Conservation (phyloP, 2,329 filamentous ascomycete species). For the Cordyceps cateniannulata region DNA sequence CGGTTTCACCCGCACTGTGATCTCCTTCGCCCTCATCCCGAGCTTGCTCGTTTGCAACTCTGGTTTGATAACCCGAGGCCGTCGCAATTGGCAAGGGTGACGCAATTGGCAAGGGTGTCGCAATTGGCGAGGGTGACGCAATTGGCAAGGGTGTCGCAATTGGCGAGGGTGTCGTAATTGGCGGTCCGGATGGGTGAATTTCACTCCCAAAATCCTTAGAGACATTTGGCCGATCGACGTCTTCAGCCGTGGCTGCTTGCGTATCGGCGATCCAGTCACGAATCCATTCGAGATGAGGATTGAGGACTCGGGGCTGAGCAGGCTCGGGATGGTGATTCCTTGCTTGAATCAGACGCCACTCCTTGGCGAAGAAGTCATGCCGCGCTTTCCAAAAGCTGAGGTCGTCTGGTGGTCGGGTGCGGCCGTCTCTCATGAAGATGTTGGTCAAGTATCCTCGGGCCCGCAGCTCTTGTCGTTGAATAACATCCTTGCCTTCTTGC, state of each 20-base stretch:
- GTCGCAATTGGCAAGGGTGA: neutral
- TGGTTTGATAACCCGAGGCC: too few relatives aligned
- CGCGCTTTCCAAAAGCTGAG: neutral
- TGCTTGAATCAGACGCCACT: neutral
- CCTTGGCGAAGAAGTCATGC: neutral
- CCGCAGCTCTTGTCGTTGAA: neutral
- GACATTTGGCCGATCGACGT: neutral
- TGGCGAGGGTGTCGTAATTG: neutral
- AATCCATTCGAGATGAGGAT: neutral
- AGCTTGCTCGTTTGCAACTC: too few relatives aligned
- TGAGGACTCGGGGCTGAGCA: neutral
- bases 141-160: too few relatives aligned
- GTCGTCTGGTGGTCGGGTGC: neutral
- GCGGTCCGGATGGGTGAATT: neutral
- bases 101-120: too few relatives aligned
- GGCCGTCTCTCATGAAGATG: neutral
- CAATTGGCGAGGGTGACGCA: too few relatives aligned
- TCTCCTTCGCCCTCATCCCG: too few relatives aligned
- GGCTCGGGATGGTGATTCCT: neutral
- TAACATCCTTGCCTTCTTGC: neutral
- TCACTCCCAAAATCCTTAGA: neutral
- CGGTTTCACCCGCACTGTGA: too few relatives aligned
- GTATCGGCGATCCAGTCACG: neutral
- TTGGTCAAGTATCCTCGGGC: neutral
- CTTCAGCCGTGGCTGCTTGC: neutral